Base-by-base conservation (phyloP, 2,329 filamentous ascomycete species). In the Neodidymelliopsis sp. region DNA sequence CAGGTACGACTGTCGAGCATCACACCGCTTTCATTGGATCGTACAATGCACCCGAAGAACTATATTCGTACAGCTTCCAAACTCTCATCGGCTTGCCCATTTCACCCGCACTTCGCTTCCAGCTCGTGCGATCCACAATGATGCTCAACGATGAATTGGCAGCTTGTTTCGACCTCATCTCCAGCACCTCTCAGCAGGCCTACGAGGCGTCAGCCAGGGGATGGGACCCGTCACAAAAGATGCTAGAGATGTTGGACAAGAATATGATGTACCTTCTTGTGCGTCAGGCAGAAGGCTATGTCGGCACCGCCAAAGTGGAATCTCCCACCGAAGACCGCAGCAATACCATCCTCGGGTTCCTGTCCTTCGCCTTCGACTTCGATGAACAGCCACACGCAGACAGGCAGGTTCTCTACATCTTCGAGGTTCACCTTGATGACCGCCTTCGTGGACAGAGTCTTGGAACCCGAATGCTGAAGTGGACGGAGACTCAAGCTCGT, bases 391-490 rank as follows among this genome's bases (percentile, higher is more conserved):
- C 66, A 2, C 41, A 70, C 31, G 42, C 61, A 12, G 36, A 65
- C n/a, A 67, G 67, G n/a, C 77, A 84, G 0, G 88, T 91, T 2
- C 66, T 91, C 15, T 93, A 91, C 70, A 86, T 89, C 69, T 93
- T 91, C 67, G 89, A 93, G 72, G 84, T 93, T 25, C 89, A 93
- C 64, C 79, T 92, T 3, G 71, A 76, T 27, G 72, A 78, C 1
- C 71, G 76, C 1, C 67, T 88, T 4, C 81, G 83, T 57, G 79
- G 85, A 74, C 83, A 69, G 11, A 87, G 88, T 0, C 73, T 92
- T 2, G 87, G 85, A 1, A 75, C 66, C 10, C 72, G 79, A 10
- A 75, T 92, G 28, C 83, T 92, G 75, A 63, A 70, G 2, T 73
- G 83, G 49, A 78, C 84, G 6, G 79, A 81, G 35, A 65, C 66